Conservation (phyloP, 345 rosid genomes). For the Turritis glabra region DNA sequence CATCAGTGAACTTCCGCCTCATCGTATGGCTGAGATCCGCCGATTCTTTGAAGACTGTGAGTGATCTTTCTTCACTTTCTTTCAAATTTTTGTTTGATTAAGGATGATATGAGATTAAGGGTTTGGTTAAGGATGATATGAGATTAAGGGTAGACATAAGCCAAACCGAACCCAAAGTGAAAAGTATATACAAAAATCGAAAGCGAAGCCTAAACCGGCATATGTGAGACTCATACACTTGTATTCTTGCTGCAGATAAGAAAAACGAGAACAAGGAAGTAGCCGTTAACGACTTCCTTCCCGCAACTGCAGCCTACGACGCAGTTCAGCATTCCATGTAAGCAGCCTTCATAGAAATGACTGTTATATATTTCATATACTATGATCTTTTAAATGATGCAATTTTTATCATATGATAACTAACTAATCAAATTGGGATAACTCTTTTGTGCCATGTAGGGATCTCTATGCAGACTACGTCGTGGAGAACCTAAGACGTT, state of each 20-base stretch:
- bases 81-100: background rate
- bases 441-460: slow-evolving; percentile 49
- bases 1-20: slow-evolving; percentile 93
- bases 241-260: slow-evolving; percentile 62
- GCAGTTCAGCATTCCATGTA: slow-evolving; percentile 95
- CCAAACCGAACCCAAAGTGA: background rate
- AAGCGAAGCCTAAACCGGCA: background rate
- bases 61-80: slow-evolving; percentile 21
- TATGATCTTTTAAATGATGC: too few relatives aligned
- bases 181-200: background rate
- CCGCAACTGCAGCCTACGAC: slow-evolving; percentile 68
- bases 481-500: slow-evolving; percentile 73
- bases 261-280: slow-evolving; percentile 99
- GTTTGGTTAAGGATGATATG: background rate
- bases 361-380: background rate
- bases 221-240: slow-evolving; percentile 11
- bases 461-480: slow-evolving; percentile 86
- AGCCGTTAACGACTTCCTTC: slow-evolving; percentile 92
- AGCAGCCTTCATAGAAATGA: slow-evolving; percentile 40
- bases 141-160: background rate
- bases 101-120: background rate
- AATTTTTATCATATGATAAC: background rate
- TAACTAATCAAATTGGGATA: background rate
- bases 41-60: slow-evolving; percentile 99
- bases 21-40: slow-evolving; percentile 96